These are phyloP conservation scores for Pseudocercospora eumusae DNA, from an alignment of 2,329 filamentous ascomycete genomes.

Conservation along the genomic window DNA sequence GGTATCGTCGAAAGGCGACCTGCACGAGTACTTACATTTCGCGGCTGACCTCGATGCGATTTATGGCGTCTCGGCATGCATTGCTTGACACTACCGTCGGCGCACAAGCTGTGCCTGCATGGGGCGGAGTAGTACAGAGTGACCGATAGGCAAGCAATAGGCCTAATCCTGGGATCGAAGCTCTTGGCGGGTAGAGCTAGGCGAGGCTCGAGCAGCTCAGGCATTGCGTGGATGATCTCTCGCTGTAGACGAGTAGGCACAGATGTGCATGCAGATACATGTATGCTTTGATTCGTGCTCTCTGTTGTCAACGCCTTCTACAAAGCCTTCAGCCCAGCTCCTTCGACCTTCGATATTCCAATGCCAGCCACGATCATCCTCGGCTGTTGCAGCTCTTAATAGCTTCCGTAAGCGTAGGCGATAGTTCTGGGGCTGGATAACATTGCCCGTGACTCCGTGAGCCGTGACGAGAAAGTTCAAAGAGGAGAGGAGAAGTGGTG, in stretches of 20 bases:
- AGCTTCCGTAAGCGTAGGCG: background rate
- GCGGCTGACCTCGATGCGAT: background rate
- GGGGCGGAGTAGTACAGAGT: background rate
- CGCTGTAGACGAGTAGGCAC: background rate
- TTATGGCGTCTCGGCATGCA: background rate
- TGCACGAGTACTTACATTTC: slow-evolving; percentile 18
- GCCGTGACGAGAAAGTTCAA: too few species aligned
- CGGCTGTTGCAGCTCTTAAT: background rate
- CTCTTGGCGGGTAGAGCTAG: background rate
- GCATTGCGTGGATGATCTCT: background rate
- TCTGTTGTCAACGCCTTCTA: background rate
- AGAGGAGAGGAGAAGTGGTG: slow-evolving; percentile 4
- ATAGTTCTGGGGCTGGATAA: background rate
- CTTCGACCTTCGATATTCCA: background rate
- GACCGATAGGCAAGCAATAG: background rate
- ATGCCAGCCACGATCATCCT: background rate
- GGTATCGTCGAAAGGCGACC: background rate
- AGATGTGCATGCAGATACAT: background rate
- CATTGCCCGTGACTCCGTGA: background rate
- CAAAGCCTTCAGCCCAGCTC: background rate
- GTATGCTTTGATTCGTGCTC: background rate
- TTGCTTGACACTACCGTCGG: background rate
- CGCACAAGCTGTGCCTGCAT: slow-evolving; percentile 6
- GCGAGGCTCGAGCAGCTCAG: background rate
- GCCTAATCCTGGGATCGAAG: background rate